Percentiles rank a stretch among this genome's conserved stretches.
phyloP scores from a whole-genome alignment of 140 eudicot genomes.

The Ambrosia hybrid region DNA sequence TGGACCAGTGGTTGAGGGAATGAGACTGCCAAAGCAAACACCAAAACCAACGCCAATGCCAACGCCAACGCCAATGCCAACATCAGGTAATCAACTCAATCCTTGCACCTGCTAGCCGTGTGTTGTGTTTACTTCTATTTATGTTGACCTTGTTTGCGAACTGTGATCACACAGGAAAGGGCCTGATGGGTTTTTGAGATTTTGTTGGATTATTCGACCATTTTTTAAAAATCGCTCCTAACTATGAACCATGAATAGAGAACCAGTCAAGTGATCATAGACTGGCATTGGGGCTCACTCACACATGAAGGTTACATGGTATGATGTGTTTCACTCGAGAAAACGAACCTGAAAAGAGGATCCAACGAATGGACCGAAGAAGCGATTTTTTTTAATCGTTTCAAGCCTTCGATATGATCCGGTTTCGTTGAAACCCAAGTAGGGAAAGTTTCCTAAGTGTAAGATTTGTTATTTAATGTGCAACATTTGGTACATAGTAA shows the following conservation, averaged over 20 bases:
- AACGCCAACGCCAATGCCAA: conserved; percentile 36
- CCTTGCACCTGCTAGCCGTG: not conserved
- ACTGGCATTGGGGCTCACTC: conserved; percentile 11
- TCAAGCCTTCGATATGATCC: conserved; percentile 9
- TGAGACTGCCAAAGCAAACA: conserved; percentile 48
- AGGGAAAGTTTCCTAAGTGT: conserved; percentile 10
- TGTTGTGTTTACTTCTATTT: not conserved
- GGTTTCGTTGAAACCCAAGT: conserved; percentile 1
- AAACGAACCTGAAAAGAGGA: not conserved
- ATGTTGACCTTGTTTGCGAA: conserved; percentile 13
- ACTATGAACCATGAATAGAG: conserved; percentile 4
- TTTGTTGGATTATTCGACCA: not conserved
- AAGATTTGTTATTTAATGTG: not conserved
- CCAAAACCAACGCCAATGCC: conserved; percentile 33
- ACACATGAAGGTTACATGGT: not conserved
- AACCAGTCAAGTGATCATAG: conserved; percentile 8
- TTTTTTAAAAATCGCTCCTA: not conserved
- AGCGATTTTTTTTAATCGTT: not conserved
- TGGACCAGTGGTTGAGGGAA: conserved; percentile 49
- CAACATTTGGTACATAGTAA: conserved; percentile 10
- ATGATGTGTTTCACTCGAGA: not conserved
- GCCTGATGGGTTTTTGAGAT: conserved; percentile 36
- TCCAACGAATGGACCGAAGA: conserved; percentile 2
- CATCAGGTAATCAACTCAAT: conserved; percentile 44
- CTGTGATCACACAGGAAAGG: conserved; percentile 35